Evolutionary conservation across 2,329 filamentous ascomycete genomes (phyloP).

Genomic region (Talaromyces pinophilus): DNA sequence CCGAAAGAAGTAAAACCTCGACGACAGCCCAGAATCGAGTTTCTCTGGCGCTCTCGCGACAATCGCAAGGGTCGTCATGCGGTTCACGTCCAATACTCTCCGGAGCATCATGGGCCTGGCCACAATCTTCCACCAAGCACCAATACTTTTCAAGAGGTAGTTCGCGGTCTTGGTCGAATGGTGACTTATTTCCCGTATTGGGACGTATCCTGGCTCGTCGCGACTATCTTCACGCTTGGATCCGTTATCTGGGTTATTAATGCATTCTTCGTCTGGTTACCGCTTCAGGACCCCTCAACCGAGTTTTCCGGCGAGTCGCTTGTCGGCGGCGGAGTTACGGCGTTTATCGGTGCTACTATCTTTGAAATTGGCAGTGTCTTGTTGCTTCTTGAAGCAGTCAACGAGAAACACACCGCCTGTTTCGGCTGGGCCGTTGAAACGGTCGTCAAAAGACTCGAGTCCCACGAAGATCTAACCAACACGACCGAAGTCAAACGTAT

Average conservation of each 20-base stretch:
- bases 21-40: conserved; percentile 27
- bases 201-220: conserved; percentile 60
- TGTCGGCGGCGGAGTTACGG: conserved; percentile 61
- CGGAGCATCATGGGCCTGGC: conserved; percentile 26
- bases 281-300: conserved; percentile 54
- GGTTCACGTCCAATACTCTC: conserved; percentile 34
- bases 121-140: conserved; percentile 39
- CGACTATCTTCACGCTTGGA: conserved; percentile 56
- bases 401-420: conserved; percentile 64
- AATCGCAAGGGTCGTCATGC: conserved; percentile 53
- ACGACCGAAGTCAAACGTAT: conserved; percentile 26
- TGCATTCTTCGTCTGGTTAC: conserved; percentile 65
- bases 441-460: conserved; percentile 40
- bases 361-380: conserved; percentile 66
- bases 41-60: conserved; percentile 49
- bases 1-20: neutral
- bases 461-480: conserved; percentile 23
- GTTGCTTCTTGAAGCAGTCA: conserved; percentile 68
- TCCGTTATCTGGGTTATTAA: conserved; percentile 61
- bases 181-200: conserved; percentile 55
- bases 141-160: conserved; percentile 33
- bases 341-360: conserved; percentile 67
- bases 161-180: conserved; percentile 50
- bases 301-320: conserved; percentile 57
- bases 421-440: conserved; percentile 69